These are phyloP conservation scores for Gyrodon lividus DNA, from an alignment of 768 basidiomycete genomes.

Conservation along the genomic window DNA sequence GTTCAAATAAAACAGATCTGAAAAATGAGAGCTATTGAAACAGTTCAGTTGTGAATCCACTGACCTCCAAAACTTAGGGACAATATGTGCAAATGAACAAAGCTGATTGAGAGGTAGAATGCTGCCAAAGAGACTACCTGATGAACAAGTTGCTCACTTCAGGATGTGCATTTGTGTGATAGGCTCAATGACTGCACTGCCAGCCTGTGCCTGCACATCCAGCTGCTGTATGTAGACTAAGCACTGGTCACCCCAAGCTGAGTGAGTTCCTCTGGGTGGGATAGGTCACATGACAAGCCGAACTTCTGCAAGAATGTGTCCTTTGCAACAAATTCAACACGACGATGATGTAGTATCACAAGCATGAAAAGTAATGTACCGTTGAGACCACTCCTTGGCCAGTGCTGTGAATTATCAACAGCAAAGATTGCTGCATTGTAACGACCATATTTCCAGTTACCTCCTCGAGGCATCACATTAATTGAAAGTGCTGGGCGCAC, in stretches of 20 bases:
- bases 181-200: conserved; percentile 4
- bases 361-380: conserved; percentile 1
- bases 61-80: conserved; percentile 26
- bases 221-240: conserved; percentile 27
- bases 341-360: not conserved
- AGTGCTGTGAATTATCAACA: conserved; percentile 15
- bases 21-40: conserved; percentile 18
- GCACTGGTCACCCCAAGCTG: conserved; percentile 3
- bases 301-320: conserved; percentile 16
- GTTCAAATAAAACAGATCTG: conserved; percentile 28
- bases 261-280: not conserved
- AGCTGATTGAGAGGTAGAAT: conserved; percentile 27
- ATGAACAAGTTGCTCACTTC: conserved; percentile 13
- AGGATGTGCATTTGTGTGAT: conserved; percentile 23
- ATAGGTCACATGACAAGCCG: conserved; percentile 15
- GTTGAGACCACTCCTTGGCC: conserved; percentile 12
- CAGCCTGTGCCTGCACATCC: conserved; percentile 21
- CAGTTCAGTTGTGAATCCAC: conserved; percentile 21
- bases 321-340: not conserved
- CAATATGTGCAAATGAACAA: conserved; percentile 21
- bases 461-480: conserved; percentile 18
- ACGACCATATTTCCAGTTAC: conserved; percentile 19
- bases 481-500: conserved; percentile 10
- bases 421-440: conserved; percentile 23
- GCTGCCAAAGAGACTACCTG: conserved; percentile 19